Base-by-base conservation (phyloP, 331 rosid species). In the Rosa hybrid region DNA sequence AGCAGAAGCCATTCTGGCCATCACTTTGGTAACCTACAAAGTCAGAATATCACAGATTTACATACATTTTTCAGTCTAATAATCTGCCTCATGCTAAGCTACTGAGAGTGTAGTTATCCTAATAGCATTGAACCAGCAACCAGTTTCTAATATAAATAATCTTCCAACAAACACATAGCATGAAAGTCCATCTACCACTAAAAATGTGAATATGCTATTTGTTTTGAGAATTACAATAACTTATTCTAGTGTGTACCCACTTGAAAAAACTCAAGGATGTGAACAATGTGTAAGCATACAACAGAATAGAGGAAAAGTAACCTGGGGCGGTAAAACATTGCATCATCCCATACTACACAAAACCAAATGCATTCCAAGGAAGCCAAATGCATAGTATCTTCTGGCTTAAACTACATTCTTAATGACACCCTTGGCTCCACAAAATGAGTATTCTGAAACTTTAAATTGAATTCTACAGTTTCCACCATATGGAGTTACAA, bases 11-110 rank as follows among this genome's bases (percentile, higher is more conserved):
- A 83, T 34, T 74, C 86, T 93, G 20, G 97, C 79, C 94, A 88
- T 89, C 67, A 95, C 99, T 83, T 83, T 91, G 45, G 97, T 95
- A 68, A 94, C 92, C 97, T 94, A 86, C 70, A 49, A 79, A 63
- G 4, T 57, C 57, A 25, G 46, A 53, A 72, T 72, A 51, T 68
- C 0, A 8, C 2, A 63, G 7, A 20, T 27, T 38, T 25, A 53
- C 27, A 53, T 14, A 49, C 4, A 68, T 44, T 25, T 18, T 12
- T 77, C 74, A 48, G 45, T 60, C 42, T 13, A 39, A 74, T 60
- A 53, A 39, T 56, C 71, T 8, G 69, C 42, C 25, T 59, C 79
- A 8, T 13, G 4, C 42, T 2, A 25, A 75, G 42, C 8, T 57
- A 25, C 70, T 4, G n/a, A 59, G 65, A 16, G 45, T 57, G 56